These are phyloP conservation scores for Papilionanthe hybrid DNA, from an alignment of 116 monocot genomes.

Conservation along the genomic window DNA sequence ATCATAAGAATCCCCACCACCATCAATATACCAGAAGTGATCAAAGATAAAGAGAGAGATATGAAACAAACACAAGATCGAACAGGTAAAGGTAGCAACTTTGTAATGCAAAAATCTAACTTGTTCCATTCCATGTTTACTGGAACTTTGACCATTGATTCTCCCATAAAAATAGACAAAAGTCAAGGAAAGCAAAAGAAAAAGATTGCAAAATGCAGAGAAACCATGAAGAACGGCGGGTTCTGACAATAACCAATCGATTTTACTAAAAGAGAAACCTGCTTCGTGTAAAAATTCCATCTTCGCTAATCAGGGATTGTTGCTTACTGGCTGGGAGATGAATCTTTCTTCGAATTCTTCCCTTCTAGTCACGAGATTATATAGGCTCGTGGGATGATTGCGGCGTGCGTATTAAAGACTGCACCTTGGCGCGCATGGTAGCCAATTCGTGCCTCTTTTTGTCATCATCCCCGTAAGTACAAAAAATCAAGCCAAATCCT, in stretches of 20 bases:
- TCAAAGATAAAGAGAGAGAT: slow-evolving; percentile 7
- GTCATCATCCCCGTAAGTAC: background rate
- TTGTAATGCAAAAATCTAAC: slow-evolving; percentile 5
- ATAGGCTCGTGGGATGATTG: background rate
- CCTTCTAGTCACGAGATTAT: background rate
- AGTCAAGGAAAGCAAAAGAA: slow-evolving; percentile 4
- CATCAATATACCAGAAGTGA: slow-evolving; percentile 6
- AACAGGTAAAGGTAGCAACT: background rate
- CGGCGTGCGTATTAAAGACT: background rate
- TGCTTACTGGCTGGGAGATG: too few relatives aligned
- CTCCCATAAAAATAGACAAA: background rate
- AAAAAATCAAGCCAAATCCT: background rate
- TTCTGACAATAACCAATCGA: background rate
- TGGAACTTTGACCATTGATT: background rate
- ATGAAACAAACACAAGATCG: slow-evolving; percentile 7
- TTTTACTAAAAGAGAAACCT: background rate
- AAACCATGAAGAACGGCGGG: background rate
- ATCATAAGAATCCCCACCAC: slow-evolving; percentile 12
- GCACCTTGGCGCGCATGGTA: background rate
- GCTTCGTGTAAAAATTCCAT: background rate
- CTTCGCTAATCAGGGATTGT: background rate
- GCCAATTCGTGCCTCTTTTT: background rate
- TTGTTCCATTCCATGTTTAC: background rate
- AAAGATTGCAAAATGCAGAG: background rate
- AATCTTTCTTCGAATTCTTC: background rate